Conservation (phyloP, 1,284 basidiomycete genomes). For the Ceratobasidium sp. region DNA sequence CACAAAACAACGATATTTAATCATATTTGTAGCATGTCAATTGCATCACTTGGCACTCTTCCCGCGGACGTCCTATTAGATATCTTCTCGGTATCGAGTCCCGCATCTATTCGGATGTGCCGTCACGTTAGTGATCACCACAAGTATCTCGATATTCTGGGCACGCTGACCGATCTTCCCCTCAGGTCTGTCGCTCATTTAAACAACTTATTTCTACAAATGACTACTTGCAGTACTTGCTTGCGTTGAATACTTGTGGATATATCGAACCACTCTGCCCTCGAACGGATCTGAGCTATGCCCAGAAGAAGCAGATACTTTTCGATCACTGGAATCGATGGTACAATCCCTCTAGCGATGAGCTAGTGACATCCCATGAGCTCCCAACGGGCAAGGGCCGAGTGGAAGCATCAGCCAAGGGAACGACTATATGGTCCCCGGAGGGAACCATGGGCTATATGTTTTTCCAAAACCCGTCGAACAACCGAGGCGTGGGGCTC, state of each 20-base stretch:
- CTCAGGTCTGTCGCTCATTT: conserved; percentile 5
- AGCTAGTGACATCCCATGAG: no score
- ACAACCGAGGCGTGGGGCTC: background rate
- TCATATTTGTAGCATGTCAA: no score
- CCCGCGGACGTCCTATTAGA: background rate
- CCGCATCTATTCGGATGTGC: background rate
- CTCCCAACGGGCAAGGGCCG: background rate
- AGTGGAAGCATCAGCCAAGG: background rate
- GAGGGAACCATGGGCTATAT: background rate
- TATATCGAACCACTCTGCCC: conserved; percentile 1
- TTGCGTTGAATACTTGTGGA: conserved; percentile 19
- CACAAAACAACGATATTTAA: no score
- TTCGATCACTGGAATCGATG: background rate
- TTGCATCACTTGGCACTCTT: background rate
- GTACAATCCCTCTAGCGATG: background rate
- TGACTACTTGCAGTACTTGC: conserved; percentile 8
- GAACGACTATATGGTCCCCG: background rate
- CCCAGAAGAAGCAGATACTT: conserved; percentile 12
- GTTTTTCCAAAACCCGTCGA: conserved; percentile 12
- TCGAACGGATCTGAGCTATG: conserved; percentile 26
- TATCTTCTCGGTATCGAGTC: background rate
- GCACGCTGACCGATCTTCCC: background rate
- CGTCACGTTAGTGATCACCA: background rate
- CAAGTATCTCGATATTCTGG: no score
- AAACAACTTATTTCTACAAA: background rate